phyloP scores from a whole-genome alignment of 208 protist genomes.

The Wallacemonas collosoma region DNA sequence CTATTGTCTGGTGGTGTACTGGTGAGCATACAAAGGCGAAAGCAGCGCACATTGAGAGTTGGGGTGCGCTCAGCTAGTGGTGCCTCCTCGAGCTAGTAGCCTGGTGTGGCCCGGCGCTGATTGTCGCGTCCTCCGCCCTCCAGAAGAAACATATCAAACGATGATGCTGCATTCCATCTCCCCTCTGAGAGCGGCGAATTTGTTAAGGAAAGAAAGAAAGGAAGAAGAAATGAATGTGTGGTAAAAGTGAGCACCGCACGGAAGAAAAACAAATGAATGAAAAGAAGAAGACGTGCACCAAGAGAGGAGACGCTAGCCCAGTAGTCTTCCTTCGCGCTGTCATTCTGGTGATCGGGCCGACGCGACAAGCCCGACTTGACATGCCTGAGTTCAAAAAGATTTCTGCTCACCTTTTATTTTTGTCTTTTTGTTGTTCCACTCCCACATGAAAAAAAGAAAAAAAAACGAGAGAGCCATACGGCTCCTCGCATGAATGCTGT shows the following conservation, averaged over 20 bases:
- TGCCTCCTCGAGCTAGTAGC: constrained; percentile 11
- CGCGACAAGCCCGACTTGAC: too few species aligned
- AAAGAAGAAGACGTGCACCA: constrained; percentile 15
- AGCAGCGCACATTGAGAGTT: not conserved
- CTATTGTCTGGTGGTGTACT: not conserved
- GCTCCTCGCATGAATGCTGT: too few species aligned
- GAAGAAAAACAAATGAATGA: constrained; percentile 16
- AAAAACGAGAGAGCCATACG: too few species aligned
- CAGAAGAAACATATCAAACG: not conserved
- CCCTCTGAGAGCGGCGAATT: not conserved
- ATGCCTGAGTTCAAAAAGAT: too few species aligned
- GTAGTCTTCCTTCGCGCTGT: too few species aligned
- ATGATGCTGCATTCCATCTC: too few species aligned
- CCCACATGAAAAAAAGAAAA: too few species aligned
- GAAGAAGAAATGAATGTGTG: not conserved
- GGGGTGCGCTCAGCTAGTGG: not conserved
- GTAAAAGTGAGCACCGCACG: not conserved
- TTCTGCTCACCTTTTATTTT: too few species aligned
- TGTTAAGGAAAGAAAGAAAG: not conserved
- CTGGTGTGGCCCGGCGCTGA: not conserved
- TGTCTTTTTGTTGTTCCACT: too few species aligned
- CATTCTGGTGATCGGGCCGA: too few species aligned
- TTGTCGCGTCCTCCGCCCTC: not conserved
- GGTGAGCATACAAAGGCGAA: not conserved
- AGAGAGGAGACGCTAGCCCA: not conserved